phyloP scores from a whole-genome alignment of 345 rosid genomes.

The Hevea brasiliensis region DNA sequence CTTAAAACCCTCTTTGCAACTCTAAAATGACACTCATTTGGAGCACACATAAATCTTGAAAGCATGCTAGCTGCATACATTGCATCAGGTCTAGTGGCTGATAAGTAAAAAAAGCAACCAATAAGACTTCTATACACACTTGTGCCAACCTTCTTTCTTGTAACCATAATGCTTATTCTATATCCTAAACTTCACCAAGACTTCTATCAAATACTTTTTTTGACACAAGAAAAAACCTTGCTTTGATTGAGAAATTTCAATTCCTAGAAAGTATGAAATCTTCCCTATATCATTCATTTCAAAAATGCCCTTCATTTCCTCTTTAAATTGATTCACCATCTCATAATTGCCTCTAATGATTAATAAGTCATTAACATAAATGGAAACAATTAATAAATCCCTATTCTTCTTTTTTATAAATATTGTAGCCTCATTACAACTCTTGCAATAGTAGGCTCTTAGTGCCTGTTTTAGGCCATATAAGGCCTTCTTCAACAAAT shows the following conservation, averaged over 20 bases:
- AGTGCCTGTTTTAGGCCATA: too few species aligned
- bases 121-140: not conserved
- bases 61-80: not conserved
- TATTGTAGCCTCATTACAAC: not conserved
- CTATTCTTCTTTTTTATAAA: not conserved
- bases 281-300: too few species aligned
- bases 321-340: too few species aligned
- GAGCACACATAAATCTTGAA: not conserved
- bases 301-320: too few species aligned
- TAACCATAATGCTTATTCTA: fast-evolving
- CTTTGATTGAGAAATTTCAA: too few species aligned
- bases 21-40: too few species aligned
- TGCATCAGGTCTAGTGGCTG: not conserved
- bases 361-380: not conserved
- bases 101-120: not conserved
- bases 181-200: fast-evolving
- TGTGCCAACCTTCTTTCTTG: not conserved
- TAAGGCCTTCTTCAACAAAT: not conserved
- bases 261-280: not conserved
- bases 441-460: not conserved
- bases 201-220: too few species aligned
- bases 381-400: not conserved
- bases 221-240: too few species aligned
- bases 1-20: too few species aligned
- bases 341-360: too few species aligned